Conservation (phyloP, 1,284 basidiomycete species). For the Calocybe gambosa region DNA sequence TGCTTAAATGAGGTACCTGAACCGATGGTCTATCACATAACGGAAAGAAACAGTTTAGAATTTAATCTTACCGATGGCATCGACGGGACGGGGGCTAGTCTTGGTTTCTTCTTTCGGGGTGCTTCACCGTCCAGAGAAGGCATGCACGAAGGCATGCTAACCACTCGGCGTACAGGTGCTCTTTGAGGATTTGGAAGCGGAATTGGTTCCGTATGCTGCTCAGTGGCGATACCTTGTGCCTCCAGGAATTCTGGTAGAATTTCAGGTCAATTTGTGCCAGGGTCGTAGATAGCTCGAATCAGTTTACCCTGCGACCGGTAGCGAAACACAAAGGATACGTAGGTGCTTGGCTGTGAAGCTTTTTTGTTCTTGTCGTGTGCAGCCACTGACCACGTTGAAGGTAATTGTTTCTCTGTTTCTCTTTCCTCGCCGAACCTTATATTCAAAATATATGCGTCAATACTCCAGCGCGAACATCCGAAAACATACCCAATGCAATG, state of each 20-base stretch:
- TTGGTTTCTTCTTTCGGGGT: conserved; percentile 22
- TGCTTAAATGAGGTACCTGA: conserved; percentile 19
- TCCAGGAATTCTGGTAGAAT: conserved; percentile 34
- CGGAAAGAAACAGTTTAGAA: background rate
- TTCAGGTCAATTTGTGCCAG: background rate
- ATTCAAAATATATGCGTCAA: conserved; percentile 3
- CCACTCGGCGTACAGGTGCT: conserved; percentile 26
- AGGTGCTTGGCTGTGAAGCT: conserved; percentile 33
- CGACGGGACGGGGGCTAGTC: conserved; percentile 12
- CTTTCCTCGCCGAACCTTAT: conserved; percentile 41
- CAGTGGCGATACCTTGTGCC: conserved; percentile 37
- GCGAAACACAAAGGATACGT: conserved; percentile 55
- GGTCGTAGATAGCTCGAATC: background rate
- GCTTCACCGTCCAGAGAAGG: conserved; percentile 15
- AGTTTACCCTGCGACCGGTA: conserved; percentile 47
- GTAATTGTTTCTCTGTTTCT: conserved; percentile 31
- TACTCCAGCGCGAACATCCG: background rate
- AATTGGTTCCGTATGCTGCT: conserved; percentile 15
- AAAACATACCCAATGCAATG: conserved; percentile 35
- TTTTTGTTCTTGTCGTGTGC: conserved; percentile 32
- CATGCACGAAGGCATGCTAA: conserved; percentile 23
- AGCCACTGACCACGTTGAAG: conserved; percentile 45
- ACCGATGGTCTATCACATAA: background rate
- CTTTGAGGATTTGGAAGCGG: conserved; percentile 13
- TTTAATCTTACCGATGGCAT: background rate